Evolutionary conservation across 139 green algal genomes (phyloP), one percentile per base, ranked within the genome.

Genomic region (Pseudopediastrum boryanum): DNA sequence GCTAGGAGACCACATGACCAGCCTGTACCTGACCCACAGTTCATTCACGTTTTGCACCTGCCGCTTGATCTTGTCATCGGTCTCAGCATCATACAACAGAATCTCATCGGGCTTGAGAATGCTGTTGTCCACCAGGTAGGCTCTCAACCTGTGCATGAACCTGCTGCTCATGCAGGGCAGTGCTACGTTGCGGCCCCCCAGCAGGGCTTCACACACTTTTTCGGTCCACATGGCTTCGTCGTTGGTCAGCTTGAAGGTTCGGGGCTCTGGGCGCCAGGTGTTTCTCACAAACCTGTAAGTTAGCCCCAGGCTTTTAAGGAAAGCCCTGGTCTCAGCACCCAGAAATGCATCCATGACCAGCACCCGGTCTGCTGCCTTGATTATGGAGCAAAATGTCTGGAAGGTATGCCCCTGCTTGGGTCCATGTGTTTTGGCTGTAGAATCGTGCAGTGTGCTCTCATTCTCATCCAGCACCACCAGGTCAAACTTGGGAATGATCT

Each of bases 401-500:
- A 70, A 48, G 33, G 12, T 70, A 23, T 19, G 35, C 2, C 3
- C 33, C 62, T 70, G 62, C 2, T 12, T 3, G 2, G n/a, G 7
- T 23, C 29, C 6, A 36, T 70, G 12, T 10, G 12, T 70, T 36
- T 48, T 48, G 12, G 62, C 12, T 25, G 62, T 70, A 29, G 62
- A 3, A 12, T 70, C 35, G 62, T 70, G 62, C 33, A 70, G 62
- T 21, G 62, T 66, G n/a, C n/a, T 64, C 62, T 70, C 62, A 7
- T 31, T 21, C 62, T 70, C 62, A 70, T 70, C 62, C 29, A 70
- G 62, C 35, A 70, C 62, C 35, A 70, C 62, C 62, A 70, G 3
- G 31, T 70, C 62, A 12, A 50, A 70, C 29, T 12, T 19, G n/a
- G 31, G 62, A 12, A 70, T n/a, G 33, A 70, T 44, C 33, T 6